Percentiles rank a stretch among this genome's conserved stretches.
These are phyloP conservation scores for Candida chauliodis DNA, from an alignment of 805 yeast species.

Conservation along the genomic window DNA sequence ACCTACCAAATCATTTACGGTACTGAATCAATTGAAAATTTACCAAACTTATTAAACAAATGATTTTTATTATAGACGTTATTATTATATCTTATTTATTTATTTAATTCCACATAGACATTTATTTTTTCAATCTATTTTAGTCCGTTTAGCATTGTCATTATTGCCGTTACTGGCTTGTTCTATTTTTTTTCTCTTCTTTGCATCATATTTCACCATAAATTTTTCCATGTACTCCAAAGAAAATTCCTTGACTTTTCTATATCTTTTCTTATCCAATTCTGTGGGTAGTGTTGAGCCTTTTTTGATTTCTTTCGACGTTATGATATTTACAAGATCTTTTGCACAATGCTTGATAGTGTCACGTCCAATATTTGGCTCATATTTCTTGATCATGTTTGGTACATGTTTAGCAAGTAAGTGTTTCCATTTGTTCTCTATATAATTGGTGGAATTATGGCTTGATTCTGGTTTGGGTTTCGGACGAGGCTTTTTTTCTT, in stretches of 20 bases:
- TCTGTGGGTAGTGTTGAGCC: slow-evolving; percentile 50
- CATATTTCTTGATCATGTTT: slow-evolving; percentile 66
- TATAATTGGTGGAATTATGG: not conserved
- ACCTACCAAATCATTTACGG: slow-evolving; percentile 43
- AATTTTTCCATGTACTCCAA: slow-evolving; percentile 66
- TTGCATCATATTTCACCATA: slow-evolving; percentile 44
- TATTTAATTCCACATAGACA: not conserved
- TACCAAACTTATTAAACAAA: slow-evolving; percentile 37
- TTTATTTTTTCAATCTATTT: not conserved
- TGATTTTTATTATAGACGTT: slow-evolving; percentile 1
- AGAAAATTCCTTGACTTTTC: slow-evolving; percentile 65
- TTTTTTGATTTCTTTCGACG: slow-evolving; percentile 62
- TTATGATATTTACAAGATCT: slow-evolving; percentile 67
- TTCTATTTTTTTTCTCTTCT: slow-evolving; percentile 25
- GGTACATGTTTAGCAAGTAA: slow-evolving; percentile 76
- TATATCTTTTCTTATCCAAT: slow-evolving; percentile 59
- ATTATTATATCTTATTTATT: slow-evolving; percentile 5
- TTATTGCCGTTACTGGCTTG: no score
- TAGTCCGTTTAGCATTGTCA: no score
- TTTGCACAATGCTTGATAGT: slow-evolving; percentile 72
- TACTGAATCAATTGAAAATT: slow-evolving; percentile 36
- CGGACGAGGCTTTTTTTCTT: slow-evolving; percentile 3
- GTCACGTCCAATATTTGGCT: slow-evolving; percentile 65
- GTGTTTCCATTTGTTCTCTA: slow-evolving; percentile 38
- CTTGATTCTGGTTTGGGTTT: slow-evolving; percentile 7